Base-by-base conservation (phyloP, 2,329 filamentous ascomycete species). In the Cadophora malorum region DNA sequence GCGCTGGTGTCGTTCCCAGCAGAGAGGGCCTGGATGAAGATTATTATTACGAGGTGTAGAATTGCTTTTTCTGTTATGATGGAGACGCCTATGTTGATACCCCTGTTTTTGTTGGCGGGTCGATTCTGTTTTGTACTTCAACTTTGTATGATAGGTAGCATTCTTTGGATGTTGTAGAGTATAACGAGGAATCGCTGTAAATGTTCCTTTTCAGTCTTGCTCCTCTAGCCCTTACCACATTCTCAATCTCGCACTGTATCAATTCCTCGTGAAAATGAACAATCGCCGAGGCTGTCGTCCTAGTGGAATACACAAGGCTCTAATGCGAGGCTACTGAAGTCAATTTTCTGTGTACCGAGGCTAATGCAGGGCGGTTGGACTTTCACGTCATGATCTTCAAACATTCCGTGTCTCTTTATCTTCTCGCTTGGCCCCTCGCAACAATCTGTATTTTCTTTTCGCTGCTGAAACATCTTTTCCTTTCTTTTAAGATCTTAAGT, bases 11-110 rank as follows among this genome's bases (percentile, higher is more conserved):
- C 67, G 88, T 97, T 71, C 95, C 96, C 3, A 91, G 89, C 75
- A 84, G 96, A 64, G 91, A 96, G 74, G 94, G 92, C 0, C 79
- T 98, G 72, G 93, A 97, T 78, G 93, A 97, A 72, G 91, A 97
- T 78, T 99, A 96, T 79, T 97, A 91, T 81, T 98, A 96, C 81
- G 92, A 77, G 50, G 72, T 77, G 53, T 76, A 67, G 65, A 21
- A 58, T 64, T 28, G 50, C 21, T 28, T 31, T 28, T 55, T 67
- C 31, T 28, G 45, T 56, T 62, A 56, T 61, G 47, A 62, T 56
- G 55, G 49, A 12, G 21, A 60, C 41, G 53, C 62, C 50, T 31
- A 56, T 63, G 55, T 50, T 63, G 63, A 68, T 68, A 68, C 67
- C 67, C 66, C 67, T 62, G 63, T 45, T 63, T 68, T 63, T 60